Evolutionary conservation across 2,329 filamentous ascomycete genomes (phyloP).

Genomic region (Beauveria scarabaeidicola): DNA sequence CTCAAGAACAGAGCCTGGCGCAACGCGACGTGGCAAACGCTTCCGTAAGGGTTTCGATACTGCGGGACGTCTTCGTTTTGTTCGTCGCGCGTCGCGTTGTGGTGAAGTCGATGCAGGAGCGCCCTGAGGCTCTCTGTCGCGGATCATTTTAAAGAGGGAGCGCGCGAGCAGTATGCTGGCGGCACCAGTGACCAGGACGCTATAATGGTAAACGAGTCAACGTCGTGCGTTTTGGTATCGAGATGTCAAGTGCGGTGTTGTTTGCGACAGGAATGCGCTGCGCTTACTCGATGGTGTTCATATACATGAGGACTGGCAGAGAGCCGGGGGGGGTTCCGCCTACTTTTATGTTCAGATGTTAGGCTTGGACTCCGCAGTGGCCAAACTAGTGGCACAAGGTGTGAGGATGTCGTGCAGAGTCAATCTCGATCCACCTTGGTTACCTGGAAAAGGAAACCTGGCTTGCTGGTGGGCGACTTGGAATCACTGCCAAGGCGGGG

Average conservation of each 20-base stretch:
- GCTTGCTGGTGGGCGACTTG: neutral
- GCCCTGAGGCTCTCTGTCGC: neutral
- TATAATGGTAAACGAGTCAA: neutral
- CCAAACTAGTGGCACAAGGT: neutral
- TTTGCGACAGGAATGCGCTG: neutral
- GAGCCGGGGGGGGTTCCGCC: neutral
- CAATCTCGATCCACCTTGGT: neutral
- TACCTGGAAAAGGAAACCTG: neutral
- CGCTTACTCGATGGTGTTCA: conserved; percentile 8
- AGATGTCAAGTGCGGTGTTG: neutral
- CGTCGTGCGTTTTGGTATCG: neutral
- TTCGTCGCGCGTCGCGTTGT: neutral
- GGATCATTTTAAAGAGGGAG: conserved; percentile 4
- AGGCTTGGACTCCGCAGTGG: neutral
- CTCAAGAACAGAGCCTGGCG: conserved; percentile 42
- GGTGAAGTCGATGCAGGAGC: neutral
- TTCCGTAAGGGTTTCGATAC: neutral
- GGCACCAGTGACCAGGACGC: neutral
- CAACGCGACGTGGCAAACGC: conserved; percentile 23
- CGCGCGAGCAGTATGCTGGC: conserved; percentile 1
- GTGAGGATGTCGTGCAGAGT: neutral
- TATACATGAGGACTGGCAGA: neutral
- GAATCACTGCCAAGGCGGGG: neutral
- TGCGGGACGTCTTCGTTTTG: neutral
- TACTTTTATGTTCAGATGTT: neutral